A percentile compares a stretch with the other conserved stretches of the same genome.
These are phyloP conservation scores for Termitomyces sp. DNA, from an alignment of 1,284 basidiomycete genomes.

Conservation along the genomic window DNA sequence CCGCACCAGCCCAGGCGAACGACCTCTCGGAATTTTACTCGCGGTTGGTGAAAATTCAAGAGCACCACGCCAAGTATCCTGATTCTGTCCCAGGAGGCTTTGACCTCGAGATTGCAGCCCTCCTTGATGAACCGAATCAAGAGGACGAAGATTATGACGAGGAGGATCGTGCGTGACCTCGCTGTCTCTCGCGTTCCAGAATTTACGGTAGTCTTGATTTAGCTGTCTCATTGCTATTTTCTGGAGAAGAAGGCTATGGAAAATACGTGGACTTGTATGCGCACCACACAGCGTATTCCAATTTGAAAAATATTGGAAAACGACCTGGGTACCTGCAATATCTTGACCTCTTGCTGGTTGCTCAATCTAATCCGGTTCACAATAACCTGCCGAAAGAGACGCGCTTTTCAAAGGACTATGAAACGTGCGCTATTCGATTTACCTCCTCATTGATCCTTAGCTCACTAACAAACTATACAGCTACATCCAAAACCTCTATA, in stretches of 20 bases:
- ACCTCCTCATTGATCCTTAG: conserved; percentile 2
- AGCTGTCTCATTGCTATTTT: conserved; percentile 89
- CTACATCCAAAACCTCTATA: conserved; percentile 79
- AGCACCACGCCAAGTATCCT: conserved; percentile 95
- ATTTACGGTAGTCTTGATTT: conserved; percentile 16
- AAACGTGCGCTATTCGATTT: conserved; percentile 49
- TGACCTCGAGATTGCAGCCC: conserved; percentile 74
- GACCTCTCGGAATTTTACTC: conserved; percentile 93
- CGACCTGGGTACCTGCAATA: conserved; percentile 88
- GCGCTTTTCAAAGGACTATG: conserved; percentile 72
- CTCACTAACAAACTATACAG: conserved; percentile 33
- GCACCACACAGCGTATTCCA: conserved; percentile 86
- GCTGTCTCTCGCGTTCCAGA: conserved; percentile 1
- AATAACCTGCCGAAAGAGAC: conserved; percentile 71
- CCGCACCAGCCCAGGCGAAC: conserved; percentile 51
- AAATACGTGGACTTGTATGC: conserved; percentile 92
- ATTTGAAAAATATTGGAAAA: conserved; percentile 79
- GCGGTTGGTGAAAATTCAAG: conserved; percentile 90
- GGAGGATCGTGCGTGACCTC: conserved; percentile 67
- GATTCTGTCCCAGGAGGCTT: conserved; percentile 77
- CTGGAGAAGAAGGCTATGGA: conserved; percentile 93
- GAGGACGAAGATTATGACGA: conserved; percentile 75
- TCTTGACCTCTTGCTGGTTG: conserved; percentile 72
- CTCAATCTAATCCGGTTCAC: conserved; percentile 57
- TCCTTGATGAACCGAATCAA: conserved; percentile 70